Evolutionary conservation across 2,329 filamentous ascomycete genomes (phyloP).

Genomic region (Phialemonium atrogriseum): DNA sequence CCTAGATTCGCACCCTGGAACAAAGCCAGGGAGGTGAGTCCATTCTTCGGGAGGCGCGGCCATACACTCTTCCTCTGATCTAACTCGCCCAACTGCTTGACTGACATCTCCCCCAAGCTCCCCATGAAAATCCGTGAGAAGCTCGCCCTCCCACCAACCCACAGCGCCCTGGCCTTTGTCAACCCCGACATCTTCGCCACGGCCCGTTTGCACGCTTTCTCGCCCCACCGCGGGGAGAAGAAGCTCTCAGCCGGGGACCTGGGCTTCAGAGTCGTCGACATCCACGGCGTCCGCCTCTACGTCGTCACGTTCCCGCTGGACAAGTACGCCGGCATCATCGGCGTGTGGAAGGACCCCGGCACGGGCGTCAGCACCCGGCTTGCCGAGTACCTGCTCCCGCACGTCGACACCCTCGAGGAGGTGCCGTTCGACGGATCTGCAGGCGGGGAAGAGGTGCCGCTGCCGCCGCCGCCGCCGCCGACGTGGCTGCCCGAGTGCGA

Average conservation of each 20-base stretch:
- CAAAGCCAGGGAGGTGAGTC: constrained; percentile 22
- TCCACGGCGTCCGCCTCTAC: constrained; percentile 33
- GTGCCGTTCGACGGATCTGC: constrained; percentile 21
- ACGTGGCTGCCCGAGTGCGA: constrained; percentile 28
- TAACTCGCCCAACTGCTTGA: background rate
- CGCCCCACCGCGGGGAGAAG: constrained; percentile 24
- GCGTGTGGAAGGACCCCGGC: constrained; percentile 38
- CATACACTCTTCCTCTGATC: too few species aligned
- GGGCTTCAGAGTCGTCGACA: constrained; percentile 29
- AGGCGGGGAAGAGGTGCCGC: constrained; percentile 6
- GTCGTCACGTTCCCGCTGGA: constrained; percentile 29
- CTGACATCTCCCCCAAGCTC: constrained; percentile 19
- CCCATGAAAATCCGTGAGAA: constrained; percentile 24
- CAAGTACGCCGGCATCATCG: constrained; percentile 26
- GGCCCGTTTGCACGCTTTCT: constrained; percentile 21
- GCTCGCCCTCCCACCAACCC: constrained; percentile 17
- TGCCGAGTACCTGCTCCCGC: constrained; percentile 32
- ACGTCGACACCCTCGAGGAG: constrained; percentile 21
- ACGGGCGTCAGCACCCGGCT: constrained; percentile 36
- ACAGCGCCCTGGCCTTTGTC: constrained; percentile 19
- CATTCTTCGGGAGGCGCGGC: too few species aligned
- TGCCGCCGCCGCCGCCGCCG: constrained; percentile 16
- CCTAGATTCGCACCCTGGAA: constrained; percentile 32
- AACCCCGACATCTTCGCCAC: constrained; percentile 17
- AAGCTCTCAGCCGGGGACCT: constrained; percentile 25